Base-by-base conservation (phyloP, 176 grass and related monocot genomes). In the Aegilops umbellulata region DNA sequence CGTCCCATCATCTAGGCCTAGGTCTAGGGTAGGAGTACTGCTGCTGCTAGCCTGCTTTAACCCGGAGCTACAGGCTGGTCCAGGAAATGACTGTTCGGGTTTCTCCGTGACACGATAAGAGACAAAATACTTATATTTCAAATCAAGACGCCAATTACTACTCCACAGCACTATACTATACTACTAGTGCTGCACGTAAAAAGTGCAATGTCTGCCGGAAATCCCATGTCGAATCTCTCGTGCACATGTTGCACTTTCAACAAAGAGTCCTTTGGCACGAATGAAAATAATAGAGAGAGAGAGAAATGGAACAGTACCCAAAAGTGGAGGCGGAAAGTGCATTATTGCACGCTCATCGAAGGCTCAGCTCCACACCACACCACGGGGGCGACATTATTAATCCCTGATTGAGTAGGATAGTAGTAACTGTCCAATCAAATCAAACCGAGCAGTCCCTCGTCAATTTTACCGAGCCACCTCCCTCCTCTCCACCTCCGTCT, bases 301-400 rank as follows among this genome's bases (percentile, higher is more conserved):
- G 17, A 11, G 57, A 30, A 44, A 8, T 12, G 58, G 1, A 22
- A 62, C 44, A 61, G 25, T 12, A 35, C 19, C 61, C 60, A 25
- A 85, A 34, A 34, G 30, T 30, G 14, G 27, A 8, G 55, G 26
- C 10, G 83, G 44, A 49, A 19, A 13, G 22, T 32, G 64, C 84
- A 79, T 90, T 79, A 90, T 83, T 87, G 80, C 80, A 13, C 32
- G 60, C 84, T 86, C 89, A 86, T 70, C 88, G 80, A 78, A 77
- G 23, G 5, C 66, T 30, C 7, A 64, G 11, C 77, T 60, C 82
- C 20, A 35, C 77, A 2, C 39, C 39, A 41, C 39, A 10, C n/a
- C n/a, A n/a, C n/a, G n/a, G n/a, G 66, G 65, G 25, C 35, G 75
- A 76, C 76, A 91, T 87, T 39, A 90, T 80, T 84, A 46, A 83